A percentile compares a stretch with the other conserved stretches of the same genome.
Evolutionary conservation across 768 basidiomycete species (phyloP).

Genomic region (Kwoniella sp.): DNA sequence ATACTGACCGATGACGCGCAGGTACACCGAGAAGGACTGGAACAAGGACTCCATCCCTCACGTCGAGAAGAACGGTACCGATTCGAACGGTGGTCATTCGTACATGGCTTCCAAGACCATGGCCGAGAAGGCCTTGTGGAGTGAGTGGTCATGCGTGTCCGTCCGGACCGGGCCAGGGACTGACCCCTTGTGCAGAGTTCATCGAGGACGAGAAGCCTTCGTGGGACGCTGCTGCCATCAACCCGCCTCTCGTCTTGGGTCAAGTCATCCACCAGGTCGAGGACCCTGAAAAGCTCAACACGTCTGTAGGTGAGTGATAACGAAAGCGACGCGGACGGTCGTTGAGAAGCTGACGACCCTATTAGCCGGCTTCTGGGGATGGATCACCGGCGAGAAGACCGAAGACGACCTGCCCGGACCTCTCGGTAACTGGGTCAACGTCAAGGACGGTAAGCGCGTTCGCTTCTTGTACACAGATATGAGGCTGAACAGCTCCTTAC

Average conservation of each 20-base stretch:
- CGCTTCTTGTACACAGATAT: neutral
- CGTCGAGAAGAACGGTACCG: conserved; percentile 20
- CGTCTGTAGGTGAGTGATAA: conserved; percentile 41
- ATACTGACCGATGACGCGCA: too few relatives aligned
- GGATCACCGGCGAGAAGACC: conserved; percentile 40
- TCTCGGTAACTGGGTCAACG: conserved; percentile 43
- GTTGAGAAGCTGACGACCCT: neutral
- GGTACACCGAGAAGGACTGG: conserved; percentile 43
- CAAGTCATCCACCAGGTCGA: conserved; percentile 52
- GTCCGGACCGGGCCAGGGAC: too few relatives aligned
- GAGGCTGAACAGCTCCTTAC: conserved; percentile 51
- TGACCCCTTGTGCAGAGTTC: too few relatives aligned
- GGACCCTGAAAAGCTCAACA: conserved; percentile 51
- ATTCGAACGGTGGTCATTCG: conserved; percentile 8
- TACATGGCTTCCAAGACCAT: conserved; percentile 36
- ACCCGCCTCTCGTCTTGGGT: conserved; percentile 48
- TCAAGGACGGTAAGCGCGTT: conserved; percentile 27
- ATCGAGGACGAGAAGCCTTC: conserved; percentile 45
- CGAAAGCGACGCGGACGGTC: neutral
- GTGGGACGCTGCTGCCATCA: conserved; percentile 44
- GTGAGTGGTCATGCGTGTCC: too few relatives aligned
- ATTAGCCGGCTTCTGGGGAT: conserved; percentile 35
- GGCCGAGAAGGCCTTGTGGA: conserved; percentile 43
- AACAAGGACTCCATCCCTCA: conserved; percentile 12
- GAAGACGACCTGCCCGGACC: conserved; percentile 37